A percentile compares a stretch with the other conserved stretches of the same genome.
phyloP scores from a whole-genome alignment of 768 basidiomycete genomes.

The Termitomyces sp. region DNA sequence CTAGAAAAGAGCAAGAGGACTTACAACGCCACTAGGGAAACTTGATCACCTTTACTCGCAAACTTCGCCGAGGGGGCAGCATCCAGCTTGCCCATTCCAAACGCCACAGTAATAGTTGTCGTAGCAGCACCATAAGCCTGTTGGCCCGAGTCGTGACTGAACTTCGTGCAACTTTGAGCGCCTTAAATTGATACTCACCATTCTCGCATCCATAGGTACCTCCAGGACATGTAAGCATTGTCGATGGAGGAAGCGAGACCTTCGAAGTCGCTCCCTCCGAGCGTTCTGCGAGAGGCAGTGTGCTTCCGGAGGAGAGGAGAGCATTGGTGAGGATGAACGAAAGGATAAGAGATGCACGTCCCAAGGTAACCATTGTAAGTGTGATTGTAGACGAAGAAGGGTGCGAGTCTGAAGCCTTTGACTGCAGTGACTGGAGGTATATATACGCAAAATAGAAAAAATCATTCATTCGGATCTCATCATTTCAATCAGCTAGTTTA shows the following conservation, averaged over 20 bases:
- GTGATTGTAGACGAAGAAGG: not conserved
- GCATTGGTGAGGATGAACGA: not conserved
- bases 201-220: not conserved
- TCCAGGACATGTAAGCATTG: not conserved
- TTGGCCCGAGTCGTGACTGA: not conserved
- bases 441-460: not conserved
- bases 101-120: not conserved
- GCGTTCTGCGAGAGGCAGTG: not conserved
- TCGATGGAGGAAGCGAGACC: not conserved
- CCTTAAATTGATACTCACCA: not conserved
- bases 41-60: not conserved
- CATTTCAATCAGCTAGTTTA: not conserved
- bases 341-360: not conserved
- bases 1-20: not conserved
- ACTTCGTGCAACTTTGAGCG: not conserved
- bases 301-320: not conserved
- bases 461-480: not conserved
- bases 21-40: not conserved
- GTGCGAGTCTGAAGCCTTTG: not conserved
- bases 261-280: not conserved
- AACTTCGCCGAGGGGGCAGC: not conserved
- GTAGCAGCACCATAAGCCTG: not conserved
- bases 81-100: not conserved
- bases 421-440: not conserved
- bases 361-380: not conserved